phyloP scores from a whole-genome alignment of 495 filamentous ascomycete species.

The Penicillium mononematosum region DNA sequence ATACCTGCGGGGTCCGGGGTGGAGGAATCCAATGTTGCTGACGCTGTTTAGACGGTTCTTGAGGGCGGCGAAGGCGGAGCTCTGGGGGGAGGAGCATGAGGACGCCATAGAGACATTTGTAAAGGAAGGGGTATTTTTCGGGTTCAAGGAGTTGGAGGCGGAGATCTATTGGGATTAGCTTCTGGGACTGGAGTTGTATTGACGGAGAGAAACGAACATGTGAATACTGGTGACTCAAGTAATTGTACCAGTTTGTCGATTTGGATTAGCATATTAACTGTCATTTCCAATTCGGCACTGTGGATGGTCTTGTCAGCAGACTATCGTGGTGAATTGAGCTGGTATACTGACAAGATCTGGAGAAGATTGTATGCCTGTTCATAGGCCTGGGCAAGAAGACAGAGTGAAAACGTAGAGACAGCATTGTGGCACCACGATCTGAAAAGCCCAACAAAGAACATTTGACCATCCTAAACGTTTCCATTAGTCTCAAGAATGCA shows the following conservation, averaged over 20 bases:
- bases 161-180: slow-evolving; percentile 58
- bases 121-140: slow-evolving; percentile 91
- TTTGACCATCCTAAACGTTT: slow-evolving; percentile 73
- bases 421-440: slow-evolving; percentile 98
- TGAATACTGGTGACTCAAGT: slow-evolving; percentile 96
- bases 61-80: slow-evolving; percentile 91
- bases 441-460: slow-evolving; percentile 92
- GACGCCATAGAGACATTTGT: slow-evolving; percentile 97
- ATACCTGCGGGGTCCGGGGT: slow-evolving; percentile 80
- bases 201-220: slow-evolving; percentile 57
- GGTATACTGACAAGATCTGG: slow-evolving; percentile 77
- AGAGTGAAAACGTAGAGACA: slow-evolving; percentile 94
- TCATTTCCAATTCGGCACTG: slow-evolving; percentile 97
- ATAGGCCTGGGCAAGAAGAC: slow-evolving; percentile 94
- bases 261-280: slow-evolving; percentile 96
- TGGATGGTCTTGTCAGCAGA: slow-evolving; percentile 37
- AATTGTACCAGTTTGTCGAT: slow-evolving; percentile 99
- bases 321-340: neutral
- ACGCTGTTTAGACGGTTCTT: slow-evolving; percentile 98
- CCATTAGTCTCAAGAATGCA: slow-evolving; percentile 12
- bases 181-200: slow-evolving; percentile 4
- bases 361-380: slow-evolving; percentile 97
- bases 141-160: slow-evolving; percentile 97
- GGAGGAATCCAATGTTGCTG: slow-evolving; percentile 92
- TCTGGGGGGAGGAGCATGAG: slow-evolving; percentile 98